phyloP scores from a whole-genome alignment of 805 yeast species.

The Starmerella vaccinii region DNA sequence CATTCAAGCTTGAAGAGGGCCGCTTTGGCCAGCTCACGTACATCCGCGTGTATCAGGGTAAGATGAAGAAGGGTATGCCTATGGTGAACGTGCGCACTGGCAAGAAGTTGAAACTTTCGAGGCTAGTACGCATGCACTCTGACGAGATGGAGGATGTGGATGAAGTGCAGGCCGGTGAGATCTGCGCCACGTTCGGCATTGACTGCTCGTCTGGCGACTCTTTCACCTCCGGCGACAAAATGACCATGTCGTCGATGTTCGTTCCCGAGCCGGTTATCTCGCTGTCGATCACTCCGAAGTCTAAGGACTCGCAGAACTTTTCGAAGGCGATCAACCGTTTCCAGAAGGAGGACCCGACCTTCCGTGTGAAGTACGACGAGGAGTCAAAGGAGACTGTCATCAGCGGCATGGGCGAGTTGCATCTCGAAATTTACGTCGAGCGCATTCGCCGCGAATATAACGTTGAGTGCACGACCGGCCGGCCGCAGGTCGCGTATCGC shows the following conservation, averaged over 20 bases:
- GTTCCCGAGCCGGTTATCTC: conserved; percentile 99
- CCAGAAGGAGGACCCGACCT: conserved; percentile 98
- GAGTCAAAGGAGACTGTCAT: conserved; percentile 92
- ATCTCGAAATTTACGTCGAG: conserved; percentile 93
- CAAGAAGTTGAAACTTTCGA: conserved; percentile 82
- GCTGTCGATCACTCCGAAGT: conserved; percentile 74
- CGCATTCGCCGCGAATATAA: conserved; percentile 96
- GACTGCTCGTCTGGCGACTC: conserved; percentile 99
- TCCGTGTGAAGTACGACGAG: conserved; percentile 78
- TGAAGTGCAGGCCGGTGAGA: conserved; percentile 95
- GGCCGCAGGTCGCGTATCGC: conserved; percentile 96
- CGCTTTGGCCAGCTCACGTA: conserved; percentile 96
- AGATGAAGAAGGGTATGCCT: conserved; percentile 77
- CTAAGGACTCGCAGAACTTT: conserved; percentile 78
- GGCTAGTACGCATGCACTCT: conserved; percentile 97
- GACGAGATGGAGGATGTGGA: conserved; percentile 97
- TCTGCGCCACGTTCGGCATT: conserved; percentile 97
- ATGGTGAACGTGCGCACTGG: conserved; percentile 86
- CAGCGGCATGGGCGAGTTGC: conserved; percentile 98
- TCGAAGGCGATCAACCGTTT: conserved; percentile 95
- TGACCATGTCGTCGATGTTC: conserved; percentile 94
- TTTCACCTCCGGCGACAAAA: conserved; percentile 74
- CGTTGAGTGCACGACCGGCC: conserved; percentile 89
- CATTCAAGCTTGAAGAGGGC: conserved; percentile 98
- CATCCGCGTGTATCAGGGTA: conserved; percentile 94